A percentile compares a stretch with the other conserved stretches of the same genome.
These are phyloP conservation scores for Pyrenochaeta sp. DNA, from an alignment of 2,329 filamentous ascomycete species.

Conservation along the genomic window DNA sequence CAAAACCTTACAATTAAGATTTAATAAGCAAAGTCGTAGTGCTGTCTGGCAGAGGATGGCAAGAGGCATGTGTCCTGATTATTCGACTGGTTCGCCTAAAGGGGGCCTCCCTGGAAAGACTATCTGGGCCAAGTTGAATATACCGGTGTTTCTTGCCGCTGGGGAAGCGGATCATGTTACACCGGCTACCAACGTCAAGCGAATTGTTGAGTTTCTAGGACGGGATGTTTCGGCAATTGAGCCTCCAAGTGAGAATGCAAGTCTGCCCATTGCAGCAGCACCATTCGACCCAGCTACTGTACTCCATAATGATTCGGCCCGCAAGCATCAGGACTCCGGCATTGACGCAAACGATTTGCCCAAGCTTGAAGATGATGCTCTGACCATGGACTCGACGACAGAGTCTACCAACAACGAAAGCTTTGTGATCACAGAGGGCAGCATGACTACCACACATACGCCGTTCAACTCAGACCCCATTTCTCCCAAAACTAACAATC, in stretches of 20 bases:
- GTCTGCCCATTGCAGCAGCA: conserved; percentile 60
- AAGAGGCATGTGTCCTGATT: conserved; percentile 72
- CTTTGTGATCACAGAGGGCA: conserved; percentile 27
- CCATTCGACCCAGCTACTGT: conserved; percentile 52
- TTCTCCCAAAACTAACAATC: conserved; percentile 12
- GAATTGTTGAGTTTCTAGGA: conserved; percentile 64
- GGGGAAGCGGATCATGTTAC: conserved; percentile 81
- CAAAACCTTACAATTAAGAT: conserved; percentile 73
- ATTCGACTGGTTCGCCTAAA: conserved; percentile 60
- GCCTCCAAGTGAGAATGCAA: conserved; percentile 44
- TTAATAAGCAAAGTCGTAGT: conserved; percentile 84
- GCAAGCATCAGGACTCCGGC: conserved; percentile 46
- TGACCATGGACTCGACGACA: conserved; percentile 21
- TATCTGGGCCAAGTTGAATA: conserved; percentile 74
- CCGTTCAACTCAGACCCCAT: conserved; percentile 10
- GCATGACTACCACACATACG: conserved; percentile 20
- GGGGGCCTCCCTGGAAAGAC: conserved; percentile 75
- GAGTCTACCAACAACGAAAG: conserved; percentile 26
- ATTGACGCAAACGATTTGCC: conserved; percentile 42
- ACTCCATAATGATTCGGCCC: conserved; percentile 28
- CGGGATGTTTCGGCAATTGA: conserved; percentile 46
- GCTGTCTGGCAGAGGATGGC: conserved; percentile 85
- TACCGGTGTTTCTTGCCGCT: conserved; percentile 81
- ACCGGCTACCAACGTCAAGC: conserved; percentile 73
- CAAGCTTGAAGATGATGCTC: conserved; percentile 23